Conservation (phyloP, 352 stramenopile genomes). For the Phytophthora colocasiae region DNA sequence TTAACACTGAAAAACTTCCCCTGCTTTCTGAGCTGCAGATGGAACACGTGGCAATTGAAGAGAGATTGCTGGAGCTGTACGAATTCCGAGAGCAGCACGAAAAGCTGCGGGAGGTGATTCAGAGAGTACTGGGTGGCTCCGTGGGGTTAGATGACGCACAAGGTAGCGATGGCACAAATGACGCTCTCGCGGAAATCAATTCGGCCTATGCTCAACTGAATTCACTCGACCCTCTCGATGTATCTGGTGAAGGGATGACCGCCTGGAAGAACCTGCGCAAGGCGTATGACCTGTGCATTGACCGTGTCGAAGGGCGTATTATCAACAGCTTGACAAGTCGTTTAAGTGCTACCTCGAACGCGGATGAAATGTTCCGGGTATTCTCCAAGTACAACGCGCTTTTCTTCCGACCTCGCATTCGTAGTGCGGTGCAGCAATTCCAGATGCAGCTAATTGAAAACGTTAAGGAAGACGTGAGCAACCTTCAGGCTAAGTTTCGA, state of each 20-base stretch:
- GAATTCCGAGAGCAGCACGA: constrained; percentile 94
- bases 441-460: constrained; percentile 99
- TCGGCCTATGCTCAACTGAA: constrained; percentile 88
- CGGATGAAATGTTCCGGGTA: constrained; percentile 97
- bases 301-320: constrained; percentile 93
- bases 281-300: constrained; percentile 92
- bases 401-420: constrained; percentile 95
- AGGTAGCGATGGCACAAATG: constrained; percentile 71
- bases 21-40: constrained; percentile 86
- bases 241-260: constrained; percentile 80
- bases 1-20: constrained; percentile 83
- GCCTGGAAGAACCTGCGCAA: constrained; percentile 90
- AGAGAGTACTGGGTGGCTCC: constrained; percentile 78
- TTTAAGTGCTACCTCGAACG: constrained; percentile 89
- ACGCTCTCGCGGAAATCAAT: constrained; percentile 89
- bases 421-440: constrained; percentile 98
- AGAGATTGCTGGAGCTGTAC: constrained; percentile 87
- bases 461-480: constrained; percentile 96
- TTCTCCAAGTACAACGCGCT: constrained; percentile 99
- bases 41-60: constrained; percentile 87
- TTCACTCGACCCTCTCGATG: constrained; percentile 84
- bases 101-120: constrained; percentile 89
- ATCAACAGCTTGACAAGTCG: constrained; percentile 90
- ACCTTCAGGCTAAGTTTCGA: constrained; percentile 95
- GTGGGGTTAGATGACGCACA: constrained; percentile 46